Evolutionary conservation across 148 eudicot species (phyloP), one percentile per base, ranked within the genome.

Genomic region (Heliamphora exappendiculata): DNA sequence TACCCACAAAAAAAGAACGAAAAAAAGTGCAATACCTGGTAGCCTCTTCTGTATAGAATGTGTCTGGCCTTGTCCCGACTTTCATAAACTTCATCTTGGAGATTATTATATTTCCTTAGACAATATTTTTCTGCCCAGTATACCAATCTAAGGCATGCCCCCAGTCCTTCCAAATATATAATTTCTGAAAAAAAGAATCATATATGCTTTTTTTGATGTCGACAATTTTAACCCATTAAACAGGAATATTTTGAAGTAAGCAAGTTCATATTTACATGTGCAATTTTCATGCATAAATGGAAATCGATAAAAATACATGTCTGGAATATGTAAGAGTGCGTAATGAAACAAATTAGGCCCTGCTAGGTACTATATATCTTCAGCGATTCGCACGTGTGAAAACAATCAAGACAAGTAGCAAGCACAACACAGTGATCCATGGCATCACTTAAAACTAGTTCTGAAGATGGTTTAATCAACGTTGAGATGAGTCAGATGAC

Each of bases 41-140:
- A 26, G 92, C 90, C 70, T 89, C 87, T 75, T 81, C 88, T 14
- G 92, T 84, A 79, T 85, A 84, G 83, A 89, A 89, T 67, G 83
- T 85, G 79, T 87, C 92, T 22, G 90, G 88, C 44, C 79, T 78
- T 16, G 82, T 83, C 55, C 92, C 90, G 44, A 89, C 85, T 84
- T 82, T 89, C 92, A 89, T 89, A 60, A 78, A 87, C 88, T 89
- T 89, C 92, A 89, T 89, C 72, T 80, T 85, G n/a, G 22, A 22
- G 76, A 34, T 49, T 60, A 69, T 9, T 50, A 10, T 34, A 47
- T 12, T 33, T 13, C 45, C n/a, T 67, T 13, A 49, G 12, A 22
- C 14, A 51, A 65, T 63, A 75, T 45, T 33, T 63, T 31, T 60
- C 10, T 24, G 11, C 53, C 20, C 28, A 68, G 13, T 44, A 22